Base-by-base conservation (phyloP, 495 filamentous ascomycete genomes). In the Neurospora terricola region DNA sequence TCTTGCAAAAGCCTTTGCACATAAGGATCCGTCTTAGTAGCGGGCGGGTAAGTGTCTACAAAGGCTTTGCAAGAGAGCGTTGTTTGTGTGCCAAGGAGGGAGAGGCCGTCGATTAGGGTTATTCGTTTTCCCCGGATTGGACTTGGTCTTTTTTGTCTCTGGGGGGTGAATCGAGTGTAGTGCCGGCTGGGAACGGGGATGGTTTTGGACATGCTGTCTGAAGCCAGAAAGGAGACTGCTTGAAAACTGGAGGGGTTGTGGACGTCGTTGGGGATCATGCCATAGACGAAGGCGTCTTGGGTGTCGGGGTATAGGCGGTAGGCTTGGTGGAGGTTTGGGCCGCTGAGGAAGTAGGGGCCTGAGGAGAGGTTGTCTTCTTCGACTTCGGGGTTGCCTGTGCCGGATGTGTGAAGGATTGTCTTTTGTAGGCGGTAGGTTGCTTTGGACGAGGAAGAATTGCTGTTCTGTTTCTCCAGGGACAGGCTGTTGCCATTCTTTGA, bases 71-170 rank as follows among this genome's bases (percentile, higher is more conserved):
- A 86, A 1, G 84, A 83, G 18, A 80, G 76, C 12, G 81, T 78
- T 0, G 84, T 87, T 38, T 77, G 77, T 1, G 86, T 71, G 12
- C 85, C 86, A 27, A 79, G 74, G 30, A 88, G 38, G 72, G 85
- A 77, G 68, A 80, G 84, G 39, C 84, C 82, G 42, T 88, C 86
- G 70, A 85, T 86, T 18, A 88, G 79, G 21, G 82, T 81, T 12
- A 85, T 66, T 14, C 84, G 81, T 12, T 81, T 77, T 8, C 82
- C 42, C 39, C 39, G 5, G 39, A 40, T 40, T 40, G 39, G 39
- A 39, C 38, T 39, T 39, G 12, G 38, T 39, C 27, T 30, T 40
- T 40, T 40, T 40, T 16, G 39, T 1, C 39, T 12, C 12, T 14
- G 4, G 39, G 12, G 82, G 34, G 71, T 71, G 0, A 75, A 77